Base-by-base conservation (phyloP, 805 yeast genomes). In the Saturnispora serradocipensis region DNA sequence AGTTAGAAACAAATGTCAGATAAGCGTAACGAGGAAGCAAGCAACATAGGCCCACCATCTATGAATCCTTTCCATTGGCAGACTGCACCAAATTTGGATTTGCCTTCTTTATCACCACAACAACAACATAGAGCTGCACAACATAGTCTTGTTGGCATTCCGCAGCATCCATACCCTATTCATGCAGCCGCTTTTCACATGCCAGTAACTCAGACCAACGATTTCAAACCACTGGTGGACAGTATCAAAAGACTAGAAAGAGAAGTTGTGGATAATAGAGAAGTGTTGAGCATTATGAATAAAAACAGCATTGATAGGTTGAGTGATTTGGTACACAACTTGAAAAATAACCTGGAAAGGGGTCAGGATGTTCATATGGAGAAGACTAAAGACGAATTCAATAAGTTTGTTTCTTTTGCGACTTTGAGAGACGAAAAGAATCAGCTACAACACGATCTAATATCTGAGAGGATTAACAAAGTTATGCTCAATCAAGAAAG, bases 351-450 rank as follows among this genome's bases (percentile, higher is more conserved):
- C 11, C 7, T 38, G 10, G 49, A 46, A 38, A 22, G 25, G n/a
- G 34, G 34, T 7, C 46, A 40, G 20, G 42, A 42, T 42, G 39
- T n/a, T 40, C 32, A 22, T 15, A 11, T 46, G 25, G 43, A 35
- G 27, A 46, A 46, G 43, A 42, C 36, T 9, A 48, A 48, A 25
- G 50, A 48, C n/a, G 50, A 43, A 22, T 48, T 48, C 15, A 34
- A 40, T 32, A 48, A 48, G 27, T 32, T 48, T 25, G 28, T 48
- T 27, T 48, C 50, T 1, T 25, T 48, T 42, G 25, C 46, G 8
- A 43, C 18, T 20, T 32, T 48, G n/a, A 48, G 46, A 42, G 50
- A 48, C n/a, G 50, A 48, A n/a, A 48, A 48, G 36, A 22, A 18
- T 6, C 46, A 48, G 16, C 24, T 48, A 18, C 46, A 40, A 32